Percentiles rank a stretch among this genome's conserved stretches.
Conservation (phyloP, 2,329 filamentous ascomycete species). For the Colletotrichum falcatum region DNA sequence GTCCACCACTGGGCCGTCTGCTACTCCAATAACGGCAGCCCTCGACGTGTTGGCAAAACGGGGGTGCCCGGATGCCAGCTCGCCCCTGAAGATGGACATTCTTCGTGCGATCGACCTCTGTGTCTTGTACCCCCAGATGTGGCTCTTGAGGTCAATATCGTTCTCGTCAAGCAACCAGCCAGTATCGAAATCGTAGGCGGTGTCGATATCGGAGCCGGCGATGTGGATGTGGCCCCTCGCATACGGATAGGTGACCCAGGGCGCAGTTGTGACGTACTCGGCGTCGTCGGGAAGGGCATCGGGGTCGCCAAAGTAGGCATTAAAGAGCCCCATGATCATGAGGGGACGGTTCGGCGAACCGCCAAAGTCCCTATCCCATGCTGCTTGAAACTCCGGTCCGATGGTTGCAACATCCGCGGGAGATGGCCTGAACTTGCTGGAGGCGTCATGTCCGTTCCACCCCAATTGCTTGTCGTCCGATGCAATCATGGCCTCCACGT, state of each 20-base stretch:
- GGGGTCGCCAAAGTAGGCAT: constrained; percentile 50
- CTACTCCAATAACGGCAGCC: constrained; percentile 61
- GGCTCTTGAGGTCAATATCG: constrained; percentile 68
- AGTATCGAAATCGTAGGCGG: constrained; percentile 61
- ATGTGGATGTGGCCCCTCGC: constrained; percentile 70
- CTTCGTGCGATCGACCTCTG: constrained; percentile 70
- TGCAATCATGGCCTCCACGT: constrained; percentile 39
- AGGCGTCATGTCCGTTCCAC: constrained; percentile 66
- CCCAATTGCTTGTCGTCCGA: constrained; percentile 55
- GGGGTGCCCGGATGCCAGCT: constrained; percentile 57
- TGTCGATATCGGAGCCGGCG: constrained; percentile 49
- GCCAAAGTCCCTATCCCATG: constrained; percentile 64
- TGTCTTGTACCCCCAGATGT: constrained; percentile 75
- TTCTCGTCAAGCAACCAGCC: constrained; percentile 62
- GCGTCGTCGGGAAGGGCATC: constrained; percentile 47
- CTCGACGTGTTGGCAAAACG: constrained; percentile 55
- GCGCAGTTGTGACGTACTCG: constrained; percentile 64
- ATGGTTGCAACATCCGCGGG: constrained; percentile 62
- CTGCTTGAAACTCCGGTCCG: constrained; percentile 60
- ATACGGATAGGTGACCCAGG: constrained; percentile 69
- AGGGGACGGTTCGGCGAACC: constrained; percentile 44
- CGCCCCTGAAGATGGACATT: constrained; percentile 64
- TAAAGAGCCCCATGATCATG: constrained; percentile 42
- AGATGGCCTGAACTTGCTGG: constrained; percentile 64
- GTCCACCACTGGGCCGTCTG: constrained; percentile 49